A percentile compares a stretch with the other conserved stretches of the same genome.
phyloP scores from a whole-genome alignment of 2,329 filamentous ascomycete species.

The Magnaporthiopsis rhizophila region DNA sequence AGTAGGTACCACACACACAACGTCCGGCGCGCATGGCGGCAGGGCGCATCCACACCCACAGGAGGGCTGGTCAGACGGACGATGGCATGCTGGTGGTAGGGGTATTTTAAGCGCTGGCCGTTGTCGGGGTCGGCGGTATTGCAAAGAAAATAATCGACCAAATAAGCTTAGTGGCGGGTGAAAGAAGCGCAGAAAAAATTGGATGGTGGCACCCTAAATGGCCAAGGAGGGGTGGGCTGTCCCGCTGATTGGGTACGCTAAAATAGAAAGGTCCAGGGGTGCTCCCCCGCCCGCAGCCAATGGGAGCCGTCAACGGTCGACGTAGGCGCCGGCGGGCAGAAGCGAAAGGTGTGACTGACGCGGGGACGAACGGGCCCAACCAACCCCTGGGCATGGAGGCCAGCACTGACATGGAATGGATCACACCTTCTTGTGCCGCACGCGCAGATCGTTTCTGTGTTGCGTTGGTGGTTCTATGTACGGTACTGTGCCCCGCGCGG shows the following conservation, averaged over 20 bases:
- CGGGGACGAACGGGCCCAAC: neutral
- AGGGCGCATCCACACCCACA: neutral
- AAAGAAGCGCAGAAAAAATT: neutral
- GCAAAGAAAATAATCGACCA: neutral
- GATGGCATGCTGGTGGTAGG: neutral
- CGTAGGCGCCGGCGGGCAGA: neutral
- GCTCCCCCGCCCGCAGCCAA: neutral
- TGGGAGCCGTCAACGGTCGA: neutral
- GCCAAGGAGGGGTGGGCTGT: neutral
- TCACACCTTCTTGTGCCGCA: neutral
- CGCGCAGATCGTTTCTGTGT: neutral
- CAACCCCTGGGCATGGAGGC: neutral
- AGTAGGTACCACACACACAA: too few species aligned
- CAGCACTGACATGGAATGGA: neutral
- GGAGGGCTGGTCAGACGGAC: neutral
- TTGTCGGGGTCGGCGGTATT: neutral
- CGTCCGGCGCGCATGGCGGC: neutral
- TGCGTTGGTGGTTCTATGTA: neutral
- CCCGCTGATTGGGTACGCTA: neutral
- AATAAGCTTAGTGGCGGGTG: neutral
- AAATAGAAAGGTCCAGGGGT: neutral
- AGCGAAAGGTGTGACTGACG: neutral
- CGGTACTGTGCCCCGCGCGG: too few species aligned
- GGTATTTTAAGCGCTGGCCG: slow-evolving; percentile 8
- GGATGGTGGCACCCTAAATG: neutral